Conservation (phyloP, 768 basidiomycete genomes). For the Harrya chromipes region DNA sequence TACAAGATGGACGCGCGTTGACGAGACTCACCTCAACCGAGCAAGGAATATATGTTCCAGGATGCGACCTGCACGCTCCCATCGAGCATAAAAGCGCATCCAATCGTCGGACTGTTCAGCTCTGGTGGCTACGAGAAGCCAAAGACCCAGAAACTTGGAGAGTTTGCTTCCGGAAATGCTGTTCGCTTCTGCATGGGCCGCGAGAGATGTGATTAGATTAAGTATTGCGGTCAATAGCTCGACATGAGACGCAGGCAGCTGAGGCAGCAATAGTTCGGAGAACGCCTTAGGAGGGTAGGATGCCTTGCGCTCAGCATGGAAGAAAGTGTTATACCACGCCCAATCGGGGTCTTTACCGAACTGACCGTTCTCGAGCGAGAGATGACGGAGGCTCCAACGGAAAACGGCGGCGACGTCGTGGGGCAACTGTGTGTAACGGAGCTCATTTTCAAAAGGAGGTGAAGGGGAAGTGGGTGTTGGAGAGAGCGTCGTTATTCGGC, state of each 20-base stretch:
- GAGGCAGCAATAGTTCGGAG: slow-evolving; percentile 57
- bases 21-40: slow-evolving; percentile 54
- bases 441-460: slow-evolving; percentile 60
- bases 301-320: slow-evolving; percentile 52
- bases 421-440: slow-evolving; percentile 60
- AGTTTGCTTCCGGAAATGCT: slow-evolving; percentile 77
- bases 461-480: slow-evolving; percentile 44
- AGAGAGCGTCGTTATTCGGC: slow-evolving; percentile 47
- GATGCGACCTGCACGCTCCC: slow-evolving; percentile 71
- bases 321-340: slow-evolving; percentile 67
- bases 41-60: slow-evolving; percentile 77
- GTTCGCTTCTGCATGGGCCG: slow-evolving; percentile 68
- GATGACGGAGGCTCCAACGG: slow-evolving; percentile 77
- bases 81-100: slow-evolving; percentile 63
- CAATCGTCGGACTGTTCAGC: slow-evolving; percentile 55
- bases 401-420: slow-evolving; percentile 80
- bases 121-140: slow-evolving; percentile 57
- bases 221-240: slow-evolving; percentile 58
- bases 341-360: slow-evolving; percentile 61
- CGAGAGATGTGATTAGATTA: slow-evolving; percentile 64
- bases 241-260: slow-evolving; percentile 53
- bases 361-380: slow-evolving; percentile 53
- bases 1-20: neutral
- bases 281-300: slow-evolving; percentile 65
- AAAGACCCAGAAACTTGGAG: slow-evolving; percentile 68